Evolutionary conservation across 2,329 filamentous ascomycete genomes (phyloP), one percentile per base, ranked within the genome.

Genomic region (Ophiostoma fasciatum): DNA sequence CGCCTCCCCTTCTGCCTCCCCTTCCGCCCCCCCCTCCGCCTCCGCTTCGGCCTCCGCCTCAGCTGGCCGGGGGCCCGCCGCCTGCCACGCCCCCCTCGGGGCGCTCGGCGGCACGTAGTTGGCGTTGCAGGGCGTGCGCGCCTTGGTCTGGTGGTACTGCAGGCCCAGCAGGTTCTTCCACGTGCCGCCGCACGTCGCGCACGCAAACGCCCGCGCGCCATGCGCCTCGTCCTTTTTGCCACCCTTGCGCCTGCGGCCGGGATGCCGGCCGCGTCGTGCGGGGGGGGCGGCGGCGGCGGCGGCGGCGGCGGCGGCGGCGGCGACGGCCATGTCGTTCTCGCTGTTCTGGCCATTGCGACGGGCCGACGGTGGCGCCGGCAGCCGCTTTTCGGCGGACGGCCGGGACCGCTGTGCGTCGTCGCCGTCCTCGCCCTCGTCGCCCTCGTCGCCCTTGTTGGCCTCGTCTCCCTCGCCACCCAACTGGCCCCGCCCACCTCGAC

Each of bases 141-240:
- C 67, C 45, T 72, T 74, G 23, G 63, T 64, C 12, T 66, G 51
- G 42, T 75, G 71, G 46, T 75, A 75, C 34, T 71, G 68, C 13
- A 74, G 54, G 0, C 71, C 71, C 31, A 69, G 56, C 23, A 66
- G 58, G 35, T 74, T 74, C 49, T 72, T 73, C 68, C 69, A 75
- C 10, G 51, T 54, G 4, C 60, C 62, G 9, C 62, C 62, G 40
- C 71, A 75, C 29, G 61, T 66, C 9, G 68, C 60, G 42, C 71
- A 75, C 15, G 51, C 55, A 46, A 55, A 71, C 2, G 53, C 45
- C 20, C 12, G 26, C 18, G 26, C 19, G 2, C 28, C 23, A 4
- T n/a, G 2, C 19, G 27, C 15, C 12, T 14, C 26, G 4, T n/a
- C 14, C n/a, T 17, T 7, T 15, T 21, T 33, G n/a, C 28, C 31